Evolutionary conservation across 2,329 filamentous ascomycete genomes (phyloP).

Genomic region (Scedosporium aurantiacum): DNA sequence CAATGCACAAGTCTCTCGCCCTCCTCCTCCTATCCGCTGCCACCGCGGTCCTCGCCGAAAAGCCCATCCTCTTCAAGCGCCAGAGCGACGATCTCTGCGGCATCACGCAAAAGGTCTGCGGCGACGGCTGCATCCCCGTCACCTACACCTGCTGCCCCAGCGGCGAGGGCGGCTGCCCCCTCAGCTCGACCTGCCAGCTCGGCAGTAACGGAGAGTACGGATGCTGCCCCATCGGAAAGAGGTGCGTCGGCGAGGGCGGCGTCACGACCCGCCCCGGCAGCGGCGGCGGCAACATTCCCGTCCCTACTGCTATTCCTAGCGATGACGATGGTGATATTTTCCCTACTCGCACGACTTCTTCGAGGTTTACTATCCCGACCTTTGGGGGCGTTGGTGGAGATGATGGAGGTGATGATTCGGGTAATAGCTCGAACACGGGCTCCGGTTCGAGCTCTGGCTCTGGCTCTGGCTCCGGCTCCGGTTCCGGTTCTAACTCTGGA

Average conservation of each 20-base stretch:
- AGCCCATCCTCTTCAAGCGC: not conserved
- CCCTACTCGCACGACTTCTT: not conserved
- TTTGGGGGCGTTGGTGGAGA: not conserved
- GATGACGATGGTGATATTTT: not conserved
- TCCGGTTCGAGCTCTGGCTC: not conserved
- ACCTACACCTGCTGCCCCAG: slow-evolving; percentile 21
- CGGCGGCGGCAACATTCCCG: not conserved
- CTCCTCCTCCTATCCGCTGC: slow-evolving; percentile 39
- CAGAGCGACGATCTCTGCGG: not conserved
- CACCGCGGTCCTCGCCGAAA: slow-evolving; percentile 29
- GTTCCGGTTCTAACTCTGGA: not conserved
- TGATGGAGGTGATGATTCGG: not conserved
- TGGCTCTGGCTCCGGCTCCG: not conserved
- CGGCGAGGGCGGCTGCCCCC: slow-evolving; percentile 16
- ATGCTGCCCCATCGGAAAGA: slow-evolving; percentile 19
- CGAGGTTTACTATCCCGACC: not conserved
- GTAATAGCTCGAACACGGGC: not conserved
- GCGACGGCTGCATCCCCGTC: slow-evolving; percentile 17
- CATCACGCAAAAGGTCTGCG: slow-evolving; percentile 15
- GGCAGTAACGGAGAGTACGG: slow-evolving; percentile 16
- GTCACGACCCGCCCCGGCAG: slow-evolving; percentile 9
- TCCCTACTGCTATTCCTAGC: not conserved
- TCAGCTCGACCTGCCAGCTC: slow-evolving; percentile 14
- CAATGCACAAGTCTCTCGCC: slow-evolving; percentile 23
- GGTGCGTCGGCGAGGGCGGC: slow-evolving; percentile 17